phyloP scores from a whole-genome alignment of 2,329 filamentous ascomycete species.

The Sporothrix brunneoviolacea region DNA sequence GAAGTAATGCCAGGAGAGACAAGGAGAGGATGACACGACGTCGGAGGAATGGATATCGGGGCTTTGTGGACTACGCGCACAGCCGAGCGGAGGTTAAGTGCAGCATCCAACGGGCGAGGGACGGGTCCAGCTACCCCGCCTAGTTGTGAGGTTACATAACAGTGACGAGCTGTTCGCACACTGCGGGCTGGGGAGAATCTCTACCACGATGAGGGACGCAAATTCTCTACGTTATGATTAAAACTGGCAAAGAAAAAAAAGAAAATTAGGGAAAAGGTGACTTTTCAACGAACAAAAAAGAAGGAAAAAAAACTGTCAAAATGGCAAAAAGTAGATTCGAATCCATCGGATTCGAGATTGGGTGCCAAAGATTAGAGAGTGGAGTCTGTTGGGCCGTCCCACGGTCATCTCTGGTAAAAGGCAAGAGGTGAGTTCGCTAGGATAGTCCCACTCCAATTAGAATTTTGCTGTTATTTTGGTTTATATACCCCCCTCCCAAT shows the following conservation, averaged over 20 bases:
- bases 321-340: slow-evolving; percentile 14
- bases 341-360: slow-evolving; percentile 16
- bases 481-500: slow-evolving; percentile 14
- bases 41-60: not conserved
- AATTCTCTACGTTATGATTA: too few relatives aligned
- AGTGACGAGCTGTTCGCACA: too few relatives aligned
- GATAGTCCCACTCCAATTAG: slow-evolving; percentile 22
- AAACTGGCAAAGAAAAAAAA: too few relatives aligned
- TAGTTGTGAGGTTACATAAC: not conserved
- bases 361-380: slow-evolving; percentile 21
- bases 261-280: too few relatives aligned
- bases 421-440: slow-evolving; percentile 24
- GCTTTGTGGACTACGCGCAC: too few relatives aligned
- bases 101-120: too few relatives aligned
- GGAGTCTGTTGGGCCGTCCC: slow-evolving; percentile 21
- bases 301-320: slow-evolving; percentile 1
- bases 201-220: too few relatives aligned
- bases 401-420: slow-evolving; percentile 24
- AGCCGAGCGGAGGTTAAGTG: not conserved
- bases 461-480: slow-evolving; percentile 8
- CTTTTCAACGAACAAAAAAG: not conserved
- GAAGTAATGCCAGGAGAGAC: not conserved
- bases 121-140: slow-evolving; percentile 4
- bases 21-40: not conserved
- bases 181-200: too few relatives aligned